Evolutionary conservation across 306 rosid genomes (phyloP).

Genomic region (Prunus armeniaca): DNA sequence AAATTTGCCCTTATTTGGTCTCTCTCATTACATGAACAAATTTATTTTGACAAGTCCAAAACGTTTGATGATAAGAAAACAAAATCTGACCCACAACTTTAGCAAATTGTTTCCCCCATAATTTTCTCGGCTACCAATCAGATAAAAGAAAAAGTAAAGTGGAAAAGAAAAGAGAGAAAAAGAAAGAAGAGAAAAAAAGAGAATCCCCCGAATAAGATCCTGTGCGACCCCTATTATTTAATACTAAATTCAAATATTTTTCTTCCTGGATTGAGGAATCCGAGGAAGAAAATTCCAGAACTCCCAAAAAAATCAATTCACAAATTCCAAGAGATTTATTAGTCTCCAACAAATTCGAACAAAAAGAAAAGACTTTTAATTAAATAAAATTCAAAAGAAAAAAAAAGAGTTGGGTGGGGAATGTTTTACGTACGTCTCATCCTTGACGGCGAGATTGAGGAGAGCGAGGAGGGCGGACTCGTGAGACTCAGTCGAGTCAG

Average conservation of each 20-base stretch:
- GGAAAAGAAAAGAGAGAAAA: background rate
- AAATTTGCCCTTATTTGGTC: no score
- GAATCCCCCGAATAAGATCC: constrained; percentile 25
- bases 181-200: background rate
- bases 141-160: background rate
- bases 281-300: background rate
- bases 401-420: background rate
- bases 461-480: constrained; percentile 86
- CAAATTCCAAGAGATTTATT: constrained; percentile 4
- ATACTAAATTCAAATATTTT: background rate
- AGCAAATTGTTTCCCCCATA: background rate
- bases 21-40: background rate
- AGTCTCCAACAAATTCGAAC: background rate
- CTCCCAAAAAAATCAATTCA: background rate
- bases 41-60: background rate
- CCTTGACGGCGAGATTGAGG: constrained; percentile 96
- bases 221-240: constrained; percentile 1
- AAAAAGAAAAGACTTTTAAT: background rate
- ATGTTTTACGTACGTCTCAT: constrained; percentile 59
- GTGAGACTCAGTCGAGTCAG: constrained; percentile 57
- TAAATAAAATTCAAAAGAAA: background rate
- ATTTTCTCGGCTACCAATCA: constrained; percentile 26
- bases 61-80: background rate
- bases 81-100: constrained; percentile 1
- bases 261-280: constrained; percentile 25